These are phyloP conservation scores for Dispira simplex DNA, from an alignment of 192 early-diverging fungal species.

Conservation along the genomic window DNA sequence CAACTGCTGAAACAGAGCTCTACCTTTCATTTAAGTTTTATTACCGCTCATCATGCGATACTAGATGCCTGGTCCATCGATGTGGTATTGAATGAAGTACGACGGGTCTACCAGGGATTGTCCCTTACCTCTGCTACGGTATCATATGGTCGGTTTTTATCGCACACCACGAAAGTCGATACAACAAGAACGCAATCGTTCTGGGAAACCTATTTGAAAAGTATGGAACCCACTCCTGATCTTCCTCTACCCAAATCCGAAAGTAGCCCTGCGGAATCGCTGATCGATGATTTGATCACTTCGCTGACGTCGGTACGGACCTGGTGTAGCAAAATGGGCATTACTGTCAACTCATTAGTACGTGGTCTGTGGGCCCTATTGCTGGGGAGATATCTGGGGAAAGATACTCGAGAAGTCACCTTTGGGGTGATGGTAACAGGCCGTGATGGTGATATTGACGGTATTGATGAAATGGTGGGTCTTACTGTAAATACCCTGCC, in stretches of 20 bases:
- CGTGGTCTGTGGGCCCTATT: slow-evolving; percentile 7
- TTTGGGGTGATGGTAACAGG: slow-evolving; percentile 8
- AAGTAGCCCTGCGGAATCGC: no score
- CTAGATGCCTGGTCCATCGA: slow-evolving; percentile 9
- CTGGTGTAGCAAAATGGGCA: not conserved
- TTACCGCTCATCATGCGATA: slow-evolving; percentile 5
- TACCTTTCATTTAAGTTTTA: not conserved
- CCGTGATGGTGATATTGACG: not conserved
- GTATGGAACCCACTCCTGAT: not conserved
- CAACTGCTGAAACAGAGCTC: not conserved
- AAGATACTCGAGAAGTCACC: not conserved
- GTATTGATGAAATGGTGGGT: slow-evolving; percentile 8
- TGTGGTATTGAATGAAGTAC: not conserved
- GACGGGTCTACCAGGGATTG: not conserved
- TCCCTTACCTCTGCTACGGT: not conserved
- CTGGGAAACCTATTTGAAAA: not conserved
- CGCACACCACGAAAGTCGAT: no score
- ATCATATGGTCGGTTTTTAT: no score
- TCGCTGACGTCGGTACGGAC: not conserved
- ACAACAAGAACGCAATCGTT: not conserved
- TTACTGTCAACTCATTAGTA: not conserved
- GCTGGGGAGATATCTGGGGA: not conserved
- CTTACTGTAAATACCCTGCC: slow-evolving; percentile 6
- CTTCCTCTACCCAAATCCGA: not conserved
- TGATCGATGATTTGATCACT: no score